These are phyloP conservation scores for Daucus carota DNA, from an alignment of 129 eudicot species.

Conservation along the genomic window DH1_v3.0 NC_030382.2:45579501-45580000, in stretches of 20 bases:
- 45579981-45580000: slow-evolving; percentile 42
- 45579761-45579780: slow-evolving; percentile 59
- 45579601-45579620: not conserved
- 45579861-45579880: slow-evolving; percentile 66
- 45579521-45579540: not conserved
- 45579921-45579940: slow-evolving; percentile 26
- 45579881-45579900: slow-evolving; percentile 80
- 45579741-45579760: slow-evolving; percentile 60
- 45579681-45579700: not conserved
- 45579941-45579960: slow-evolving; percentile 12
- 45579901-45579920: slow-evolving; percentile 34
- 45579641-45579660: too few species aligned
- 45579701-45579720: not conserved
- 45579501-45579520: not conserved
- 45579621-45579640: too few species aligned
- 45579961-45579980: slow-evolving; percentile 29
- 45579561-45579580: not conserved
- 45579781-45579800: slow-evolving; percentile 76
- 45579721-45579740: slow-evolving; percentile 28
- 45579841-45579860: slow-evolving; percentile 57
- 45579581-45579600: not conserved
- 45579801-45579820: slow-evolving; percentile 66
- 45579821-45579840: slow-evolving; percentile 64
- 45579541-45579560: not conserved
- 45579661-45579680: too few species aligned